Percentiles rank a stretch among this genome's conserved stretches.
Evolutionary conservation across 345 rosid species (phyloP).

Genomic region (Eucalyptus caleyi): DNA sequence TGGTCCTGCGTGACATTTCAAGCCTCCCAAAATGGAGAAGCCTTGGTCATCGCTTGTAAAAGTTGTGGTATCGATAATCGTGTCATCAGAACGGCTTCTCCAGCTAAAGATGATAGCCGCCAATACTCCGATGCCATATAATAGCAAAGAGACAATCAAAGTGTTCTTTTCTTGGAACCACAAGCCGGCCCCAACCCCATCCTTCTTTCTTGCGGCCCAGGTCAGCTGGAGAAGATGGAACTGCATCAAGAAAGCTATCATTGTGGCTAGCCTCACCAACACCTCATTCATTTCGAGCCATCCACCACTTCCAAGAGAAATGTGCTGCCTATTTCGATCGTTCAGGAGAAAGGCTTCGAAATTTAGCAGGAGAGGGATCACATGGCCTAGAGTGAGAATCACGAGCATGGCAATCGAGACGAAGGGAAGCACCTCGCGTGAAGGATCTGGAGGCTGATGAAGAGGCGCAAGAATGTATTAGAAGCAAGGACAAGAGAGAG

Average conservation of each 20-base stretch:
- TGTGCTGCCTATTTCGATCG: not conserved
- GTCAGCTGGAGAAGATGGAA: slow-evolving; percentile 30
- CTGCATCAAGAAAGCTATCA: slow-evolving; percentile 30
- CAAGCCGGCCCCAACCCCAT: slow-evolving; percentile 1
- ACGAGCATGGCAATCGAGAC: slow-evolving; percentile 33
- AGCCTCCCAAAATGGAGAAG: slow-evolving; percentile 3
- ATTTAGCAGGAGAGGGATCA: slow-evolving; percentile 24
- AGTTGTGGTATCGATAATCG: not conserved
- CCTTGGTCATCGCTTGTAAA: not conserved
- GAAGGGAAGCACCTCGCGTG: slow-evolving; percentile 23
- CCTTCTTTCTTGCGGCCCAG: slow-evolving; percentile 13
- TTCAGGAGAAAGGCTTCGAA: slow-evolving; percentile 16
- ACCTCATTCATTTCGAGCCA: slow-evolving; percentile 33
- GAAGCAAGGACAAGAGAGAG: slow-evolving; percentile 22
- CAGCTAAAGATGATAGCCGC: slow-evolving; percentile 2
- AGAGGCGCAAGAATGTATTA: slow-evolving; percentile 26
- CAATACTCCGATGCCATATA: slow-evolving; percentile 20
- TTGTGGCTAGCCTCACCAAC: slow-evolving; percentile 25
- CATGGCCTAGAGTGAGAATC: slow-evolving; percentile 28
- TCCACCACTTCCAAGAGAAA: slow-evolving; percentile 13
- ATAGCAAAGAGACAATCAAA: slow-evolving; percentile 4
- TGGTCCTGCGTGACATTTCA: slow-evolving; percentile 25
- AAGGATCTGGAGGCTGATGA: slow-evolving; percentile 21
- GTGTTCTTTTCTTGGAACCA: slow-evolving; percentile 33
- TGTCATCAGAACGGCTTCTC: not conserved